Evolutionary conservation across 768 basidiomycete species (phyloP).

Genomic region (Leccinum aurantiacum): DNA sequence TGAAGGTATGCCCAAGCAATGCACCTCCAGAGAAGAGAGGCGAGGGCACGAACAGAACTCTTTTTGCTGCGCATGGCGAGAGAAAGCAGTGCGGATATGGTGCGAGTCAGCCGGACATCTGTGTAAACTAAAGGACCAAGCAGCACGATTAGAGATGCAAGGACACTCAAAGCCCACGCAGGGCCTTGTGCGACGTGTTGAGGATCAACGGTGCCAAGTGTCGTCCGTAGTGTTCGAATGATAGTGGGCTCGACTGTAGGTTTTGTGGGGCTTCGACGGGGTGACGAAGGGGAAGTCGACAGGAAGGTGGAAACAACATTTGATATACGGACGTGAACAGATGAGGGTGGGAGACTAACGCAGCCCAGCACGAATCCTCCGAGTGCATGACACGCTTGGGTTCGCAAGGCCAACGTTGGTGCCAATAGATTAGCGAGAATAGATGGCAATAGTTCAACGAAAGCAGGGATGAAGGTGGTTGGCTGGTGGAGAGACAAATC

Average conservation of each 20-base stretch:
- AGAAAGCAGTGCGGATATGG: slow-evolving; percentile 50
- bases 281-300: slow-evolving; percentile 39
- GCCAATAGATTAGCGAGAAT: slow-evolving; percentile 64
- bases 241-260: slow-evolving; percentile 48
- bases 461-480: slow-evolving; percentile 64
- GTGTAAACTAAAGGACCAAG: slow-evolving; percentile 55
- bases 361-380: slow-evolving; percentile 64
- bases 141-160: slow-evolving; percentile 66
- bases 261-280: slow-evolving; percentile 38
- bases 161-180: slow-evolving; percentile 71
- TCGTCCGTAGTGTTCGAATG: slow-evolving; percentile 65
- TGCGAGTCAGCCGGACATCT: slow-evolving; percentile 43
- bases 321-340: slow-evolving; percentile 54
- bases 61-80: slow-evolving; percentile 62
- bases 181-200: slow-evolving; percentile 70
- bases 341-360: slow-evolving; percentile 46
- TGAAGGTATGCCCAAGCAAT: slow-evolving; percentile 66
- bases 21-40: slow-evolving; percentile 64
- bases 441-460: slow-evolving; percentile 57
- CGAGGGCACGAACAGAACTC: slow-evolving; percentile 61
- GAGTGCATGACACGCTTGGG: slow-evolving; percentile 74
- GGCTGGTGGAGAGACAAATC: slow-evolving; percentile 67
- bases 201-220: slow-evolving; percentile 54
- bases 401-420: slow-evolving; percentile 60
- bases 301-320: slow-evolving; percentile 48